phyloP scores from a whole-genome alignment of 106 monocot species.

The Dendrobium nobile region DNA sequence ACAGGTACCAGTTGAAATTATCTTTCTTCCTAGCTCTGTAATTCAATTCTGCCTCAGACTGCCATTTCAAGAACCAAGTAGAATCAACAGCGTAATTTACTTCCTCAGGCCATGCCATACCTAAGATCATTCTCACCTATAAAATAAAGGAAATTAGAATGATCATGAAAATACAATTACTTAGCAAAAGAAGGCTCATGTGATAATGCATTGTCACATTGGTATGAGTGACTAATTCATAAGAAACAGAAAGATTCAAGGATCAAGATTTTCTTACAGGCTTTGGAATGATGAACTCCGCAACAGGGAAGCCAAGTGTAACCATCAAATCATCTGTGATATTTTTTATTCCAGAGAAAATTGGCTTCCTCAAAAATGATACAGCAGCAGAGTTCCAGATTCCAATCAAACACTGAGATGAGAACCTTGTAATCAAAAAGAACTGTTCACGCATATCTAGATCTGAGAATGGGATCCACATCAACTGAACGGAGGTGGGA shows the following conservation, averaged over 20 bases:
- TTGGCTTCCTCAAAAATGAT: constrained; percentile 27
- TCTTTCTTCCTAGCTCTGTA: constrained; percentile 41
- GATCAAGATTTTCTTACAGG: constrained; percentile 18
- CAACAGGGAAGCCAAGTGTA: constrained; percentile 46
- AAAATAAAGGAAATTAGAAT: constrained; percentile 6
- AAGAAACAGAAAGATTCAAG: neutral
- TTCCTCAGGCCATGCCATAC: constrained; percentile 93
- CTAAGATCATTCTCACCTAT: constrained; percentile 71
- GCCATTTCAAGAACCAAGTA: constrained; percentile 89
- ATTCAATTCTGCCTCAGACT: constrained; percentile 72
- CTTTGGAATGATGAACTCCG: constrained; percentile 70
- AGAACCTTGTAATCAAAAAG: constrained; percentile 29
- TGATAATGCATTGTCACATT: neutral
- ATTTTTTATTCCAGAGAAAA: constrained; percentile 49
- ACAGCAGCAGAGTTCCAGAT: constrained; percentile 50
- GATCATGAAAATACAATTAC: neutral
- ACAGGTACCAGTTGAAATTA: constrained; percentile 52
- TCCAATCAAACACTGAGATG: constrained; percentile 38
- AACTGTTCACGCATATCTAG: constrained; percentile 60
- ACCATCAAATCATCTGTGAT: constrained; percentile 70
- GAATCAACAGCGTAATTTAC: constrained; percentile 70
- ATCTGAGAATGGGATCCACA: constrained; percentile 85
- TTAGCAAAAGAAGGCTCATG: neutral
- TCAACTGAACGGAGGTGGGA: constrained; percentile 81
- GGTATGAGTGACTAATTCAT: neutral